A percentile compares a stretch with the other conserved stretches of the same genome.
Evolutionary conservation across 169 alveolate species (phyloP).

Genomic region (Plasmodium gaboni): DNA sequence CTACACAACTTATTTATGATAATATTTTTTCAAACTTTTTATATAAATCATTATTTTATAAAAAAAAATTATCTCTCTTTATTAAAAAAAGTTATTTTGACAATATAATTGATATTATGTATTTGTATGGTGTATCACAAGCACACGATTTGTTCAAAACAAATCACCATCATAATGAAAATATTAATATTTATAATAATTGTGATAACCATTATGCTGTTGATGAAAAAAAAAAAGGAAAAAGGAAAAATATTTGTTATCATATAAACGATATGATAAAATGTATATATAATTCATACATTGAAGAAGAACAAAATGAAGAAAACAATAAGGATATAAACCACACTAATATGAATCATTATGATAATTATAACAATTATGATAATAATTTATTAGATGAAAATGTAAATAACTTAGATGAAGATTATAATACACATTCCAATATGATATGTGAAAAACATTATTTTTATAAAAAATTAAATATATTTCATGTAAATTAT

Average conservation of each 20-base stretch:
- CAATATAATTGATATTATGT: constrained; percentile 36
- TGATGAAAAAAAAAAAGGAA: not conserved
- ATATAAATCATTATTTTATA: constrained; percentile 67
- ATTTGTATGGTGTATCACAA: constrained; percentile 29
- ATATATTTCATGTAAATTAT: constrained; percentile 52
- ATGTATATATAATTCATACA: not conserved
- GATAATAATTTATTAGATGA: not conserved
- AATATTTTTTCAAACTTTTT: constrained; percentile 50
- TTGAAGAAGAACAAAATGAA: not conserved
- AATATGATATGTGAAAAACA: constrained; percentile 20
- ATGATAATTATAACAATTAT: constrained; percentile 7
- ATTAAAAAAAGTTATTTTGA: constrained; percentile 33
- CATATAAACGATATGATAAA: not conserved
- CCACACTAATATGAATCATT: constrained; percentile 1
- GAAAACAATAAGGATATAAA: not conserved
- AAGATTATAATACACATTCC: constrained; percentile 9
- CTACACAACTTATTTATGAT: constrained; percentile 33
- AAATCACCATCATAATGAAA: not conserved
- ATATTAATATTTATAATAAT: constrained; percentile 11
- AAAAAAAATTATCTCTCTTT: constrained; percentile 50
- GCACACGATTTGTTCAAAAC: constrained; percentile 1
- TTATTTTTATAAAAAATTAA: constrained; percentile 36
- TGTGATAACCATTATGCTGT: not conserved
- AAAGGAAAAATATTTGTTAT: not conserved
- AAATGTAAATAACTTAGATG: not conserved